Evolutionary conservation across 345 rosid species (phyloP).

Genomic region (Populus pruinosa): DNA sequence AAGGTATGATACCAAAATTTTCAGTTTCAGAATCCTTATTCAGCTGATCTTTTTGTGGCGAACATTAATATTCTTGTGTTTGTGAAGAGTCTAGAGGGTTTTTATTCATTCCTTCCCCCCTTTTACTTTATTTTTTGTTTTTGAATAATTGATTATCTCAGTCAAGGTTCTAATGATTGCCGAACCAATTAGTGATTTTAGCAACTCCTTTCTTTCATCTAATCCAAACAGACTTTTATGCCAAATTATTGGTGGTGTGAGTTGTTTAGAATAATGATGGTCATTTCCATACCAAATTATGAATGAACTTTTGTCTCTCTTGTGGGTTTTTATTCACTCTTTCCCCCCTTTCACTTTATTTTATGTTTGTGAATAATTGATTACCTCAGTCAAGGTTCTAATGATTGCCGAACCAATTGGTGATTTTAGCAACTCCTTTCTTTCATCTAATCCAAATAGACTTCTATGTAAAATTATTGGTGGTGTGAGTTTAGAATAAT

Average conservation of each 20-base stretch:
- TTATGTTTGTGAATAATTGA: background rate
- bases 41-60: background rate
- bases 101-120: background rate
- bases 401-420: background rate
- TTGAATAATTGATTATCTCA: background rate
- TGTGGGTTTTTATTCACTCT: background rate
- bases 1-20: conserved; percentile 48
- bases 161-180: conserved; percentile 3
- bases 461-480: conserved; percentile 3
- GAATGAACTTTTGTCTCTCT: background rate
- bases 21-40: background rate
- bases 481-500: background rate
- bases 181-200: conserved; percentile 1
- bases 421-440: background rate
- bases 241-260: background rate
- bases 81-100: background rate
- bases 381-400: background rate
- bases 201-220: conserved; percentile 1
- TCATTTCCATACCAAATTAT: conserved; percentile 2
- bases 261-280: conserved; percentile 7
- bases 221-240: conserved; percentile 3
- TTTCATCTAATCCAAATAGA: conserved; percentile 3
- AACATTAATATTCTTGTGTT: background rate
- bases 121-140: background rate
- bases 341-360: background rate